A percentile compares a stretch with the other conserved stretches of the same genome.
Evolutionary conservation across 2,329 filamentous ascomycete genomes (phyloP).

Genomic region (Verticillium albo-atrum): DNA sequence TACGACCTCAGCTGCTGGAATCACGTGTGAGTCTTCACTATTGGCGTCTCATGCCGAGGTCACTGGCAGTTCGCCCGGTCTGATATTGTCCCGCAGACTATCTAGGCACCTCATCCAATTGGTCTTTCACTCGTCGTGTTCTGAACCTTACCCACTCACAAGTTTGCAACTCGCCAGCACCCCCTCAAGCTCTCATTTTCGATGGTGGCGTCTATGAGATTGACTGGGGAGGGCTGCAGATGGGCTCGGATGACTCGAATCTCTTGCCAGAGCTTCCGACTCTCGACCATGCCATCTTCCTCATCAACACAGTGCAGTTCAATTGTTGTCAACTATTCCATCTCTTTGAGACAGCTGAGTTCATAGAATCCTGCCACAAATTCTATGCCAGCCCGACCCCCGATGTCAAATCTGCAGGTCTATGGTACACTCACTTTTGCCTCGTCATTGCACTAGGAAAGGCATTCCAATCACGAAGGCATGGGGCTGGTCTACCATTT

Average conservation of each 20-base stretch:
- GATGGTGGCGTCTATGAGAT: slow-evolving; percentile 48
- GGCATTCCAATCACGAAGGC: slow-evolving; percentile 39
- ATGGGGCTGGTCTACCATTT: slow-evolving; percentile 31
- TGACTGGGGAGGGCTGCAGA: slow-evolving; percentile 38
- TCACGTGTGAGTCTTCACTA: slow-evolving; percentile 32
- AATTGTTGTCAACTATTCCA: slow-evolving; percentile 50
- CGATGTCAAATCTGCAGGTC: slow-evolving; percentile 11
- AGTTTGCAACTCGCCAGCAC: slow-evolving; percentile 34
- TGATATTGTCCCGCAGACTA: slow-evolving; percentile 32
- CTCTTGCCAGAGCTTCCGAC: slow-evolving; percentile 19
- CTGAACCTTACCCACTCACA: slow-evolving; percentile 44
- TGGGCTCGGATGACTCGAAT: slow-evolving; percentile 4
- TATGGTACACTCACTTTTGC: slow-evolving; percentile 51
- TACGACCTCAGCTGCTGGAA: slow-evolving; percentile 33
- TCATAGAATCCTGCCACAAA: slow-evolving; percentile 31
- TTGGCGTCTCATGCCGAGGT: background rate
- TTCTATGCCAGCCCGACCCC: slow-evolving; percentile 20
- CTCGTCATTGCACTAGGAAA: slow-evolving; percentile 52
- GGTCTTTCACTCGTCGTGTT: slow-evolving; percentile 47
- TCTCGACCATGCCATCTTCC: slow-evolving; percentile 44
- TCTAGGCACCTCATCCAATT: slow-evolving; percentile 51
- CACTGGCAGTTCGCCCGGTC: background rate
- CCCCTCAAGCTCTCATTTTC: slow-evolving; percentile 40
- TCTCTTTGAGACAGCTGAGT: slow-evolving; percentile 47
- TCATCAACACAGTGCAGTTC: slow-evolving; percentile 53